phyloP scores from a whole-genome alignment of 495 filamentous ascomycete species.

The Paragyromitra xinjiangensis region DNA sequence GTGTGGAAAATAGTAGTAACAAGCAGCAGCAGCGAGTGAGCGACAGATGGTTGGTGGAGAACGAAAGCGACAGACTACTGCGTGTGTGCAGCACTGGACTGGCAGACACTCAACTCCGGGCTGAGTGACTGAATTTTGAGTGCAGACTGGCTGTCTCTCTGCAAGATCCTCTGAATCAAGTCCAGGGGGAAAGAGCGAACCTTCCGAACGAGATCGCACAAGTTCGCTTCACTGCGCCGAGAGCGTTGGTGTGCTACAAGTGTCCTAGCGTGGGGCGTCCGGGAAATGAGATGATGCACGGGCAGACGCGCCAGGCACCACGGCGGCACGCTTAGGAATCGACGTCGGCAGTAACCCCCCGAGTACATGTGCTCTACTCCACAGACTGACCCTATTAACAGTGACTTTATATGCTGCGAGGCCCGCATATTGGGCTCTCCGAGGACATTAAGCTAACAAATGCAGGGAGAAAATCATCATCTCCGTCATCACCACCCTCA shows the following conservation, averaged over 20 bases:
- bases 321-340: slow-evolving; percentile 24
- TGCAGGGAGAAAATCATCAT: slow-evolving; percentile 6
- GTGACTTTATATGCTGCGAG: slow-evolving; percentile 28
- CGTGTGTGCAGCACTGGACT: slow-evolving; percentile 46
- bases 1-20: slow-evolving; percentile 35
- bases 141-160: slow-evolving; percentile 27
- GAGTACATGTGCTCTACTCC: neutral
- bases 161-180: slow-evolving; percentile 36
- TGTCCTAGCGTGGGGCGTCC: slow-evolving; percentile 41
- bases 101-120: slow-evolving; percentile 50
- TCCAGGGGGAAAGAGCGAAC: slow-evolving; percentile 43
- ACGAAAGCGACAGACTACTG: slow-evolving; percentile 49
- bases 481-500: slow-evolving; percentile 2
- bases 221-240: slow-evolving; percentile 46
- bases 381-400: slow-evolving; percentile 11
- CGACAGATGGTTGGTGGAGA: slow-evolving; percentile 51
- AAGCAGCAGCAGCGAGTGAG: slow-evolving; percentile 42
- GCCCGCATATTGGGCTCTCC: slow-evolving; percentile 5
- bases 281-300: slow-evolving; percentile 56
- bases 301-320: slow-evolving; percentile 50
- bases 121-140: slow-evolving; percentile 39
- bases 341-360: slow-evolving; percentile 22
- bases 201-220: slow-evolving; percentile 35
- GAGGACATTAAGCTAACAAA: neutral
- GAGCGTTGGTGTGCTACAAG: slow-evolving; percentile 43